Percentiles rank a stretch among this genome's conserved stretches.
Evolutionary conservation across 495 filamentous ascomycete genomes (phyloP).

Genomic region (Annulohypoxylon stygium): DNA sequence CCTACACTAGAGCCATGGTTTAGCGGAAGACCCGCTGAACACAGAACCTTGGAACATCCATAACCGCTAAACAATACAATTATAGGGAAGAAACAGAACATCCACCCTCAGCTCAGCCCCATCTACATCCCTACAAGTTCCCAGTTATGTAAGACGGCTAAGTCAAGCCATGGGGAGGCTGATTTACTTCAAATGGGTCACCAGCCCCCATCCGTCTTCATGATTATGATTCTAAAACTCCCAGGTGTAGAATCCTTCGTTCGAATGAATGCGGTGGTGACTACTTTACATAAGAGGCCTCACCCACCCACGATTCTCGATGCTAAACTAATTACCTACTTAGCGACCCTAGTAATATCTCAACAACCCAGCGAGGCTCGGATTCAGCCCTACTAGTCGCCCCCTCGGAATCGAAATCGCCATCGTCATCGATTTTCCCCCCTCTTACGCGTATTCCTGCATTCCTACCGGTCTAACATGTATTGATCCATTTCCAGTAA

Average conservation of each 20-base stretch:
- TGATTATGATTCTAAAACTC: constrained; percentile 7
- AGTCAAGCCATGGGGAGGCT: constrained; percentile 4
- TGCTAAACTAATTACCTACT: neutral
- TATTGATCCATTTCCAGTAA: neutral
- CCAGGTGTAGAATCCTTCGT: constrained; percentile 13
- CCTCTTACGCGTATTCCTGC: neutral
- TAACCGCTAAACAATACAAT: no score
- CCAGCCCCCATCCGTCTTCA: constrained; percentile 1
- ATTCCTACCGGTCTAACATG: neutral
- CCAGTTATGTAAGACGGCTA: neutral
- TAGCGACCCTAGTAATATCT: no score
- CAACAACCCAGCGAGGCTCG: neutral
- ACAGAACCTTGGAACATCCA: neutral
- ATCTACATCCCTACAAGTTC: neutral
- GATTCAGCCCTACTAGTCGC: constrained; percentile 1
- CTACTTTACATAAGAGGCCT: constrained; percentile 25
- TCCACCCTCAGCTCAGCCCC: neutral
- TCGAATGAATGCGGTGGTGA: constrained; percentile 2
- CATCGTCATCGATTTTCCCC: neutral
- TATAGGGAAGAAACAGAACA: neutral
- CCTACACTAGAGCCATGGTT: neutral
- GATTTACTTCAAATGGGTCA: constrained; percentile 17
- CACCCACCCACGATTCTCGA: neutral
- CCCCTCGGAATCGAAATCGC: neutral
- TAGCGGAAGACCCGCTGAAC: neutral